These are phyloP conservation scores for Onygenales sp. DNA, from an alignment of 2,329 filamentous ascomycete genomes.

Conservation along the genomic window DNA sequence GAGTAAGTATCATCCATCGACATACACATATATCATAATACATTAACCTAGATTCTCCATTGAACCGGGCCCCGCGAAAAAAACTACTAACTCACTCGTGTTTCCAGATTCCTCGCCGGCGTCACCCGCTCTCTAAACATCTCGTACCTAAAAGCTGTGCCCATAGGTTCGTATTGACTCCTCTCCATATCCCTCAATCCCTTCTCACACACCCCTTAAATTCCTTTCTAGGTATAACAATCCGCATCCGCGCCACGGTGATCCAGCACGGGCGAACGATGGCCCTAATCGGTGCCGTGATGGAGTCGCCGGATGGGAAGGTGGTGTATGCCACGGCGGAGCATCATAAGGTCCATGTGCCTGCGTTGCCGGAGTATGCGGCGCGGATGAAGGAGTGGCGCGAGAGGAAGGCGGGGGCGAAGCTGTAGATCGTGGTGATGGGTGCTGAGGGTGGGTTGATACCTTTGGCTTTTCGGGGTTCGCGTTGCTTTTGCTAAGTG, in stretches of 20 bases:
- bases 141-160: constrained; percentile 43
- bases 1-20: constrained; percentile 23
- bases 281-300: constrained; percentile 42
- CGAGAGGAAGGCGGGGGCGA: neutral
- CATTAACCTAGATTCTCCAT: neutral
- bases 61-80: neutral
- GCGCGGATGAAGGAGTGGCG: constrained; percentile 2
- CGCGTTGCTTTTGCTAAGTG: neutral
- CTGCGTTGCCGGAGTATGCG: constrained; percentile 31
- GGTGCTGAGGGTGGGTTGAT: neutral
- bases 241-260: constrained; percentile 35
- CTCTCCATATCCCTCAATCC: neutral
- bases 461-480: neutral
- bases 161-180: constrained; percentile 26
- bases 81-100: neutral
- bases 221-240: constrained; percentile 24
- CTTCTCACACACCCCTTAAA: neutral
- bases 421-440: neutral
- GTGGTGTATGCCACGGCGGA: constrained; percentile 41
- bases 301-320: constrained; percentile 41
- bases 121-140: constrained; percentile 42
- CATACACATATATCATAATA: neutral
- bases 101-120: constrained; percentile 37
- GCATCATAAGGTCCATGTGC: constrained; percentile 43
- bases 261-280: constrained; percentile 41